These are phyloP conservation scores for Leccinum disarticulatum DNA, from an alignment of 768 basidiomycete species.

Conservation along the genomic window DNA sequence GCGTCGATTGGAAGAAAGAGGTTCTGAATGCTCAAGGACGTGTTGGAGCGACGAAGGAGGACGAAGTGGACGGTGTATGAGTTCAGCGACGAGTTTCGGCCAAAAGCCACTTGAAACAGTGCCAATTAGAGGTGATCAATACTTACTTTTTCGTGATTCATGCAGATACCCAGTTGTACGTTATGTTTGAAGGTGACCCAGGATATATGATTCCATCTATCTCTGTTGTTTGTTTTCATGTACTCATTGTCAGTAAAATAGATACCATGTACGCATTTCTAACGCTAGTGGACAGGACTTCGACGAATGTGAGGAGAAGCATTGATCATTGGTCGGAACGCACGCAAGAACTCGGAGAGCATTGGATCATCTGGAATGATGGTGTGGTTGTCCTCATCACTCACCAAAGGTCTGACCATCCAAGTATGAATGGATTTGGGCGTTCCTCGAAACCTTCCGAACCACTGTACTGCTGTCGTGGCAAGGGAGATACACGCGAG, in stretches of 20 bases:
- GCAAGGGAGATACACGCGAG: not conserved
- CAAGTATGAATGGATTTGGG: no score
- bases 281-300: not conserved
- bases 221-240: not conserved
- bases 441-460: no score
- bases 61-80: constrained; percentile 16
- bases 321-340: no score
- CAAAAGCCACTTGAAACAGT: no score
- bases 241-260: not conserved
- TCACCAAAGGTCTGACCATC: no score
- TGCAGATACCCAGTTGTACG: not conserved
- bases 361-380: no score
- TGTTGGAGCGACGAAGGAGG: constrained; percentile 42
- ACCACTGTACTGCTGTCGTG: no score
- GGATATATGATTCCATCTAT: not conserved
- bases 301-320: no score
- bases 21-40: constrained; percentile 16
- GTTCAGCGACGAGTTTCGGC: not conserved
- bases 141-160: not conserved
- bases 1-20: constrained; percentile 73
- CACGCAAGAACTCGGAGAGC: no score
- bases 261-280: not conserved
- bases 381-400: no score
- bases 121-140: not conserved
- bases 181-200: not conserved